These are phyloP conservation scores for Penicillium maclennaniae DNA, from an alignment of 495 filamentous ascomycete genomes.

Conservation along the genomic window DNA sequence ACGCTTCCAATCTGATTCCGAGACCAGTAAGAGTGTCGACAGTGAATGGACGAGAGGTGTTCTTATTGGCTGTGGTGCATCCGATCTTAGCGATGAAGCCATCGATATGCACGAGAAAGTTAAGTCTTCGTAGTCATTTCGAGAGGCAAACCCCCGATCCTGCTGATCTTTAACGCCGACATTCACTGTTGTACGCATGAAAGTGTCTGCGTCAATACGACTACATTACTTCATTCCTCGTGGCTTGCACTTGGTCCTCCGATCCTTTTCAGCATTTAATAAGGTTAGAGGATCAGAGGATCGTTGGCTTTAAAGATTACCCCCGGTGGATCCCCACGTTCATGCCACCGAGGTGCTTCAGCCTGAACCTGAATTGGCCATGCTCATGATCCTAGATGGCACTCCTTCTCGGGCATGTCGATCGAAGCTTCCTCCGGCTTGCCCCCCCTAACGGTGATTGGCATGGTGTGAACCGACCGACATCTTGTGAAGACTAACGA, in stretches of 20 bases:
- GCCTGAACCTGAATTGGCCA: neutral
- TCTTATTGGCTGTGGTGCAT: constrained; percentile 6
- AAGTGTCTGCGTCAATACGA: neutral
- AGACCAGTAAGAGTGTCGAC: neutral
- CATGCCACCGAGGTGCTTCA: constrained; percentile 10
- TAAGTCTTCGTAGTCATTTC: neutral
- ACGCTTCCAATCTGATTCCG: neutral
- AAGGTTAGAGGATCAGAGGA: constrained; percentile 19
- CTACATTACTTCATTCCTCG: constrained; percentile 1
- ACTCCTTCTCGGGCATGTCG: neutral
- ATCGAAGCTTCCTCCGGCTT: neutral
- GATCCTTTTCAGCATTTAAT: constrained; percentile 2
- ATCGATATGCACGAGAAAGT: constrained; percentile 3
- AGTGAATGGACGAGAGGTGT: neutral
- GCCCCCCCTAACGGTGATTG: neutral
- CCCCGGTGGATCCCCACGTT: constrained; percentile 24
- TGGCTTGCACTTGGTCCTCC: constrained; percentile 5
- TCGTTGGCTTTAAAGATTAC: constrained; percentile 18
- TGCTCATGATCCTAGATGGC: neutral
- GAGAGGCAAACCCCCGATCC: constrained; percentile 1
- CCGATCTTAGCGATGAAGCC: constrained; percentile 1
- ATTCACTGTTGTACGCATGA: neutral
- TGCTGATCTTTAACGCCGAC: constrained; percentile 9
- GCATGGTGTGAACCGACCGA: constrained; percentile 12
- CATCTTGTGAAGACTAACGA: constrained; percentile 13